Conservation (phyloP, 169 alveolate genomes). For the Cryptosporidium canis region DNA sequence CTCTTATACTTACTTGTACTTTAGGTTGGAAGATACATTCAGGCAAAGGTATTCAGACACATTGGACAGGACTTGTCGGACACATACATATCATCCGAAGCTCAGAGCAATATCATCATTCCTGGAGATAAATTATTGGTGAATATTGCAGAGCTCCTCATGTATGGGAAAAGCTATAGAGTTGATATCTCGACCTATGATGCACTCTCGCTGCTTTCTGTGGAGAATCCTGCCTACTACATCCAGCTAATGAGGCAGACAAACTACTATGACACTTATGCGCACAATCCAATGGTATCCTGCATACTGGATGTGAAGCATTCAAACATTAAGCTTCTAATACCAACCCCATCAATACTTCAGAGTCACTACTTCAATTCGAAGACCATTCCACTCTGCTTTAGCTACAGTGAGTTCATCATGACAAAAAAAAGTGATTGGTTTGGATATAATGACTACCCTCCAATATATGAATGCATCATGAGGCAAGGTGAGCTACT, state of each 20-base stretch:
- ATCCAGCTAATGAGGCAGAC: neutral
- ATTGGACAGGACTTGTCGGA: constrained; percentile 57
- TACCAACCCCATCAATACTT: constrained; percentile 63
- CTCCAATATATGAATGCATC: constrained; percentile 20
- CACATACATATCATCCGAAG: constrained; percentile 23
- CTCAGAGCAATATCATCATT: constrained; percentile 36
- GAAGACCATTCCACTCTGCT: constrained; percentile 41
- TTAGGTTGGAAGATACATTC: constrained; percentile 64
- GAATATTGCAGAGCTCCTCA: constrained; percentile 4
- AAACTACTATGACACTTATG: constrained; percentile 18
- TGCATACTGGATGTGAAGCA: constrained; percentile 47
- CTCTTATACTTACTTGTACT: neutral
- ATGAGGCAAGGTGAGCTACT: constrained; percentile 44
- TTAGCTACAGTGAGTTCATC: constrained; percentile 47
- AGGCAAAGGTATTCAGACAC: constrained; percentile 41
- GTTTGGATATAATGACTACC: constrained; percentile 59
- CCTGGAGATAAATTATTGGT: constrained; percentile 44
- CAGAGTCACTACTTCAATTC: neutral
- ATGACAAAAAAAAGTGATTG: constrained; percentile 55
- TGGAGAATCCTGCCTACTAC: constrained; percentile 23
- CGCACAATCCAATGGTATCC: constrained; percentile 29
- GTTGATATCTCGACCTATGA: constrained; percentile 63
- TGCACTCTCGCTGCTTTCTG: constrained; percentile 4
- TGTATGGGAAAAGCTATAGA: constrained; percentile 36
- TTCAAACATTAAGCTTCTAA: constrained; percentile 10